These are phyloP conservation scores for Ulota crispa DNA, from an alignment of 225 moss, liverwort and hornwort species.

Conservation along the genomic window DNA sequence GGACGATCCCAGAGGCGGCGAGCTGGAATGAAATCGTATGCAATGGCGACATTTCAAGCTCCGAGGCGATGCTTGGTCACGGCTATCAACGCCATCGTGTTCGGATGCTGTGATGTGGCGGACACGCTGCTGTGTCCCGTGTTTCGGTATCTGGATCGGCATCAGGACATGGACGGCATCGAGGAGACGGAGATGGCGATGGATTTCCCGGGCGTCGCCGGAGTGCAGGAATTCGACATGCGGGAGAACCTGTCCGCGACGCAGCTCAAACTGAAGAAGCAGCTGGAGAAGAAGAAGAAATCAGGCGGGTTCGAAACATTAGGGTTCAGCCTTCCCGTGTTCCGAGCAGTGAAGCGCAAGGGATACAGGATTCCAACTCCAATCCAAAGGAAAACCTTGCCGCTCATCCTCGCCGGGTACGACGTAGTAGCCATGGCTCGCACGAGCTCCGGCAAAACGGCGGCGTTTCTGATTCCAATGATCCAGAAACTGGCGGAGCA, in stretches of 20 bases:
- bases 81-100: too few species aligned
- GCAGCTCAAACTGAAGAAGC: conserved; percentile 63
- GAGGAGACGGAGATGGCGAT: conserved; percentile 32
- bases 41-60: conserved; percentile 2
- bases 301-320: conserved; percentile 95
- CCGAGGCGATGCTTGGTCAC: not conserved
- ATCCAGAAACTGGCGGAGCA: conserved; percentile 79
- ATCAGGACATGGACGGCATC: too few species aligned
- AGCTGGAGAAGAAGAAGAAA: conserved; percentile 74
- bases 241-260: conserved; percentile 46
- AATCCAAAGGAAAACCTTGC: conserved; percentile 90
- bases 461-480: conserved; percentile 90
- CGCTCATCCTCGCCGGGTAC: conserved; percentile 79
- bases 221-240: conserved; percentile 56
- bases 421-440: conserved; percentile 94
- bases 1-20: not conserved
- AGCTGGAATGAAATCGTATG: not conserved
- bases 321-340: conserved; percentile 76
- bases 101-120: too few species aligned
- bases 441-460: conserved; percentile 88
- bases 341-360: conserved; percentile 92
- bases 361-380: conserved; percentile 95
- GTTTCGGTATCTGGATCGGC: too few species aligned
- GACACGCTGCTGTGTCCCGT: too few species aligned
- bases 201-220: conserved; percentile 27